Base-by-base conservation (phyloP, 2,329 filamentous ascomycete genomes). In the Pseudovirgaria hyperparasitica region DNA sequence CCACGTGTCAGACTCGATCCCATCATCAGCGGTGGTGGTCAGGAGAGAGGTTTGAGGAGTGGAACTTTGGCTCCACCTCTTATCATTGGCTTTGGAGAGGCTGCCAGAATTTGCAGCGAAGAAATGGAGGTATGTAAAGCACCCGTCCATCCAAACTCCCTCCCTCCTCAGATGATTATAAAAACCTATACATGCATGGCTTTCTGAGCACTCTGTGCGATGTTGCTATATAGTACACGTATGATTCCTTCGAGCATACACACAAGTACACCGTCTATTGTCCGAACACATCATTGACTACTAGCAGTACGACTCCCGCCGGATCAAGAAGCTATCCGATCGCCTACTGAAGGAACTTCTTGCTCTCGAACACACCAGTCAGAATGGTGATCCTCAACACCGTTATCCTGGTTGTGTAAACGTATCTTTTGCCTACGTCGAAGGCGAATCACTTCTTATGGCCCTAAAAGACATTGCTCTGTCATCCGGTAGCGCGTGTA, bases 321-420 rank as follows among this genome's bases (percentile, higher is more conserved):
- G 85, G 39, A 78, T 98, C 52, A 74, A 78, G 43, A 60, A 59
- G 15, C 71, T 98, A 6, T 94, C 90, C 8, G 80, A 92, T 48
- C 76, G 81, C 28, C 68, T 98, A 15, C 66, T 82, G 21, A 73
- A 80, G 11, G 86, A 85, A 3, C 75, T 98, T 3, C 65, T 98
- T 12, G 58, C 82, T 5, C 71, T 98, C 62, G 90, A 96, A 53
- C 90, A 98, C 58, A 93, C 90, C 2, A 72, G 69, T 6, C 76
- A 93, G 42, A 98, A 98, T 46, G 90, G 90, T 26, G 84, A 90
- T 42, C 67, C 76, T 2, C 58, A 78, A 4, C 68, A 72, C 27
- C 92, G 92, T 55, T 98, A 98, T 52, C 85, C 90, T 2, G 90
- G 90, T 36, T 98, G 90, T 44, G 87, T 98, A 35, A 98, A 98